Conservation (phyloP, 2,329 filamentous ascomycete genomes). For the Cryphonectria naterciae region DNA sequence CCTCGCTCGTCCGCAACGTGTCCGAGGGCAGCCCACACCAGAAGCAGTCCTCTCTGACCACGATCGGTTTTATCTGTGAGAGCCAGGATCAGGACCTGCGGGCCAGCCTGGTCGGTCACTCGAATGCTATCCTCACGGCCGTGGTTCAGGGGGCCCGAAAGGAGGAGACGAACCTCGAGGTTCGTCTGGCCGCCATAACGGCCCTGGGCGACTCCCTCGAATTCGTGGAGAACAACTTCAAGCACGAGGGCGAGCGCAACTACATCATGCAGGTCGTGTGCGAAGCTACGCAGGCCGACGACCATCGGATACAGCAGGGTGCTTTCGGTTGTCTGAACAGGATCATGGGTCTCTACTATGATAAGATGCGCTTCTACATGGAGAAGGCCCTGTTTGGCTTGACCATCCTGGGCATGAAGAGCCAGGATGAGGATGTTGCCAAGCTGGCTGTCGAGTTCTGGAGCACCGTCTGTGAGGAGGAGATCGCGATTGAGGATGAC, state of each 20-base stretch:
- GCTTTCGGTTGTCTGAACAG: constrained; percentile 97
- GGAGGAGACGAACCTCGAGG: constrained; percentile 89
- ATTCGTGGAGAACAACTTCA: constrained; percentile 97
- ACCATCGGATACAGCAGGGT: constrained; percentile 90
- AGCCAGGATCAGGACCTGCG: constrained; percentile 87
- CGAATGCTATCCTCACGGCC: constrained; percentile 95
- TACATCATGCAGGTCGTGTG: constrained; percentile 99
- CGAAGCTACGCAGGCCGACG: constrained; percentile 93
- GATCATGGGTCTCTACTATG: constrained; percentile 98
- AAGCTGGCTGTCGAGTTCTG: constrained; percentile 99
- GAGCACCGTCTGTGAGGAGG: constrained; percentile 99
- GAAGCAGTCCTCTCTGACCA: constrained; percentile 91
- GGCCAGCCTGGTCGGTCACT: constrained; percentile 79
- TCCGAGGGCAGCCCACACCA: constrained; percentile 83
- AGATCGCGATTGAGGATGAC: constrained; percentile 97
- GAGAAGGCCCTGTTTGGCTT: constrained; percentile 98
- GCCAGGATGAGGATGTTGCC: constrained; percentile 93
- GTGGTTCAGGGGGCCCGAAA: constrained; percentile 97
- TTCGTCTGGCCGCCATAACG: constrained; percentile 89
- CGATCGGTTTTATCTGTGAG: constrained; percentile 99
- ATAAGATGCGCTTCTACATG: constrained; percentile 99
- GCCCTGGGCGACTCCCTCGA: constrained; percentile 95
- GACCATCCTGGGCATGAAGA: constrained; percentile 98
- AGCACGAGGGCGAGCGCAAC: constrained; percentile 98
- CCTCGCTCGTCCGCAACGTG: constrained; percentile 86